These are phyloP conservation scores for Hymenoscyphus scutula DNA, from an alignment of 2,329 filamentous ascomycete species.

Conservation along the genomic window DNA sequence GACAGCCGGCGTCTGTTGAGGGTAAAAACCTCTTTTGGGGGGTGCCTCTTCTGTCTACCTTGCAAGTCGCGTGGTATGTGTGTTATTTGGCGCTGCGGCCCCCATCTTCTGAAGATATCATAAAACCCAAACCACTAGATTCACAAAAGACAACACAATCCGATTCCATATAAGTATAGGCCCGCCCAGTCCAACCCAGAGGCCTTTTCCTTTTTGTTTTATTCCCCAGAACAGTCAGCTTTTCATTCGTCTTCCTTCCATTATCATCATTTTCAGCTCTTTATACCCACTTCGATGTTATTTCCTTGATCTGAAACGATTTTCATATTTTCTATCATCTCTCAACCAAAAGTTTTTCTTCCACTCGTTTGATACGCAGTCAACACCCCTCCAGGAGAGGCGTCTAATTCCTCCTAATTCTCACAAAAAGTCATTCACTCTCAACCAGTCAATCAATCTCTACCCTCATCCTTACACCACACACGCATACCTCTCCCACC, in stretches of 20 bases:
- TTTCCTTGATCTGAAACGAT: constrained; percentile 16
- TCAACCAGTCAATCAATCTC: constrained; percentile 7
- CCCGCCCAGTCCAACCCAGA: constrained; percentile 23
- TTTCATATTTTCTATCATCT: constrained; percentile 22
- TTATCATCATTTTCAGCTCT: constrained; percentile 18
- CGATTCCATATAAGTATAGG: constrained; percentile 30
- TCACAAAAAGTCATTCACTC: constrained; percentile 8
- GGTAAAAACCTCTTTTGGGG: constrained; percentile 22
- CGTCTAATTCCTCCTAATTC: constrained; percentile 28
- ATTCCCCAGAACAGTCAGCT: constrained; percentile 22
- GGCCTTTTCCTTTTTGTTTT: constrained; percentile 16
- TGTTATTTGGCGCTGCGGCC: constrained; percentile 14
- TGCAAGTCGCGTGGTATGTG: background rate
- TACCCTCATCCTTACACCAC: background rate
- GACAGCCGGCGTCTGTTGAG: constrained; percentile 28
- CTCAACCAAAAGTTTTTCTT: constrained; percentile 10
- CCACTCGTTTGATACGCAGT: constrained; percentile 26
- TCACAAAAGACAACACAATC: constrained; percentile 17
- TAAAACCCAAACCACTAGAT: constrained; percentile 19
- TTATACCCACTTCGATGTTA: constrained; percentile 27
- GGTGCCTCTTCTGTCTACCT: constrained; percentile 15
- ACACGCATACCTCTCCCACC: background rate
- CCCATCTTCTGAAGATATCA: constrained; percentile 15
- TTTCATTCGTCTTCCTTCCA: constrained; percentile 4
- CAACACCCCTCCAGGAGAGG: constrained; percentile 30